Conservation (phyloP, 2,329 filamentous ascomycete species). For the Aspergillus costaricaensis region DNA sequence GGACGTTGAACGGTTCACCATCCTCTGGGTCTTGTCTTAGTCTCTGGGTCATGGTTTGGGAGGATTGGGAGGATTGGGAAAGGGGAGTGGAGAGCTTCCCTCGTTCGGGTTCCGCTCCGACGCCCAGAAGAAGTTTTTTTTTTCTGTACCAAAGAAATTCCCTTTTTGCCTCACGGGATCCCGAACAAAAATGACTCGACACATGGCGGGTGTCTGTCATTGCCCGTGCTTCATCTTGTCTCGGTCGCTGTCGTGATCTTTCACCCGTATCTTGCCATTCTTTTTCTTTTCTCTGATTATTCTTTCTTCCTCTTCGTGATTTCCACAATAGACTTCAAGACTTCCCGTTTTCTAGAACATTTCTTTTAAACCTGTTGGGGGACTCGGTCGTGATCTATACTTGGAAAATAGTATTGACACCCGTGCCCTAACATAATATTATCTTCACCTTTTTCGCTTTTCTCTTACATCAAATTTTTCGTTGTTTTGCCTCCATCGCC, state of each 20-base stretch:
- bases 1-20: constrained; percentile 2
- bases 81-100: constrained; percentile 7
- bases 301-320: background rate
- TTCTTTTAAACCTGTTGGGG: background rate
- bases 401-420: background rate
- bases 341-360: background rate
- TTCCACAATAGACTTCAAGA: no score
- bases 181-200: no score
- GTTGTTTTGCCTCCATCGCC: no score
- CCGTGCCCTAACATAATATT: background rate
- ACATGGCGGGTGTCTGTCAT: no score
- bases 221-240: background rate
- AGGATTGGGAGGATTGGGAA: background rate
- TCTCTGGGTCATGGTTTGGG: no score
- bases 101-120: constrained; percentile 12
- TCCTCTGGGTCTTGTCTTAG: no score
- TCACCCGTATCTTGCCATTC: background rate
- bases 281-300: background rate
- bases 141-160: background rate
- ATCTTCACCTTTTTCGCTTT: background rate
- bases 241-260: background rate
- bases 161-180: background rate
- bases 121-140: background rate
- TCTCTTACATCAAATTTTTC: background rate
- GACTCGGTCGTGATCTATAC: background rate